These are phyloP conservation scores for Corylus heterophylla DNA, from an alignment of 306 rosid genomes.

Conservation along the genomic window DNA sequence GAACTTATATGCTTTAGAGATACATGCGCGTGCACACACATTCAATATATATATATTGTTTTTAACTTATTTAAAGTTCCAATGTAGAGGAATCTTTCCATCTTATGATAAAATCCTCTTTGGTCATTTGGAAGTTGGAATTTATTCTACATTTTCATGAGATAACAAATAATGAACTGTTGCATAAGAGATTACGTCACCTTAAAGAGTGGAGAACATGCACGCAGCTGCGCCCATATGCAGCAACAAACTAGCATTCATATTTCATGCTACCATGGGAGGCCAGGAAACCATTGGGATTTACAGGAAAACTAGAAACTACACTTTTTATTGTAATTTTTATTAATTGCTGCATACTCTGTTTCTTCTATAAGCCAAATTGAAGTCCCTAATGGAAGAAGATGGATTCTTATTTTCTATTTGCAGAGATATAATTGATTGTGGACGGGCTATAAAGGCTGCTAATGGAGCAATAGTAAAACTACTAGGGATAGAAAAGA, in stretches of 20 bases:
- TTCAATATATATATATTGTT: neutral
- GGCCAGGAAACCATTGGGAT: neutral
- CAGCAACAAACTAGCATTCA: neutral
- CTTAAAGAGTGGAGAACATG: neutral
- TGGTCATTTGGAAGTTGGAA: neutral
- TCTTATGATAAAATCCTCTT: neutral
- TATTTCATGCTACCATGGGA: neutral
- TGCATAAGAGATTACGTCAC: neutral
- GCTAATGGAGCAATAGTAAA: conserved; percentile 51
- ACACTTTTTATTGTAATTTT: neutral
- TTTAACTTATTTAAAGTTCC: neutral
- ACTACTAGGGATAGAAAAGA: conserved; percentile 60
- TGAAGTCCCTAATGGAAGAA: neutral
- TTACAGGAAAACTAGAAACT: neutral
- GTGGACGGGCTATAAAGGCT: conserved; percentile 49
- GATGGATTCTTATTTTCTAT: conserved; percentile 4
- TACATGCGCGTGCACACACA: neutral
- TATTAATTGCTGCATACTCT: neutral
- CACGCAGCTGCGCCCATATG: neutral
- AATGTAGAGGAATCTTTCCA: neutral
- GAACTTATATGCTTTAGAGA: neutral
- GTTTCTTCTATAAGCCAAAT: neutral
- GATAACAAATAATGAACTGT: neutral
- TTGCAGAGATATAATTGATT: conserved; percentile 46
- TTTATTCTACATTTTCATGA: neutral